Percentiles rank a stretch among this genome's conserved stretches.
phyloP scores from a whole-genome alignment of 2,329 filamentous ascomycete genomes.

The Claviceps purpurea region DNA sequence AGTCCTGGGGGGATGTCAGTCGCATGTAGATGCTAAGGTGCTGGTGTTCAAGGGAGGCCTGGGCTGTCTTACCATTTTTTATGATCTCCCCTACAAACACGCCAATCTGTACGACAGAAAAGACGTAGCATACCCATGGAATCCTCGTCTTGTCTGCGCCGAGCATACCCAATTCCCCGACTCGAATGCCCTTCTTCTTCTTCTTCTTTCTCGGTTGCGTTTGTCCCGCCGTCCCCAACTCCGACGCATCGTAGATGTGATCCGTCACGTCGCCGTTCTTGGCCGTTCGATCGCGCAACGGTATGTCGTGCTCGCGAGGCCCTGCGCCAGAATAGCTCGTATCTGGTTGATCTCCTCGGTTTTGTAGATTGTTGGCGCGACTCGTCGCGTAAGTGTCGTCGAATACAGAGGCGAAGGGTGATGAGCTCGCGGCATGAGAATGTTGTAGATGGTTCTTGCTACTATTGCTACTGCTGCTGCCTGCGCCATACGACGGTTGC shows the following conservation, averaged over 20 bases:
- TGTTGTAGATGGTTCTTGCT: slow-evolving; percentile 12
- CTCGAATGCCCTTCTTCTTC: slow-evolving; percentile 33
- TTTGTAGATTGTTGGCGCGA: slow-evolving; percentile 26
- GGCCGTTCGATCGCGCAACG: slow-evolving; percentile 34
- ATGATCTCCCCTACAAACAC: slow-evolving; percentile 86
- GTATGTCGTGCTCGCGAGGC: slow-evolving; percentile 38
- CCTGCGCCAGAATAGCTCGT: slow-evolving; percentile 34
- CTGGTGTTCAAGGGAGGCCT: not conserved
- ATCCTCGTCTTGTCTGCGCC: slow-evolving; percentile 42
- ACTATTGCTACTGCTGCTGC: slow-evolving; percentile 11
- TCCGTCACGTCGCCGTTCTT: slow-evolving; percentile 36
- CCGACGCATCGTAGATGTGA: slow-evolving; percentile 48
- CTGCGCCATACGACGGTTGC: slow-evolving; percentile 13
- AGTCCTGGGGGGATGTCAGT: slow-evolving; percentile 35
- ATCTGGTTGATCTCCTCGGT: slow-evolving; percentile 31
- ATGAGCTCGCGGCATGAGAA: slow-evolving; percentile 23
- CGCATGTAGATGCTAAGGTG: not conserved
- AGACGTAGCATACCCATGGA: slow-evolving; percentile 71
- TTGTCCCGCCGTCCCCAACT: slow-evolving; percentile 13
- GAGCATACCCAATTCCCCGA: slow-evolving; percentile 47
- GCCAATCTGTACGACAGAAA: slow-evolving; percentile 62
- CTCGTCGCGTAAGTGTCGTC: slow-evolving; percentile 53
- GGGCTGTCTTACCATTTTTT: slow-evolving; percentile 51
- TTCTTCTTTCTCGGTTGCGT: slow-evolving; percentile 15
- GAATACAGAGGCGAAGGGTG: slow-evolving; percentile 53